Evolutionary conservation across 1,284 basidiomycete species (phyloP).

Genomic region (Sanghuangporus baumii): DNA sequence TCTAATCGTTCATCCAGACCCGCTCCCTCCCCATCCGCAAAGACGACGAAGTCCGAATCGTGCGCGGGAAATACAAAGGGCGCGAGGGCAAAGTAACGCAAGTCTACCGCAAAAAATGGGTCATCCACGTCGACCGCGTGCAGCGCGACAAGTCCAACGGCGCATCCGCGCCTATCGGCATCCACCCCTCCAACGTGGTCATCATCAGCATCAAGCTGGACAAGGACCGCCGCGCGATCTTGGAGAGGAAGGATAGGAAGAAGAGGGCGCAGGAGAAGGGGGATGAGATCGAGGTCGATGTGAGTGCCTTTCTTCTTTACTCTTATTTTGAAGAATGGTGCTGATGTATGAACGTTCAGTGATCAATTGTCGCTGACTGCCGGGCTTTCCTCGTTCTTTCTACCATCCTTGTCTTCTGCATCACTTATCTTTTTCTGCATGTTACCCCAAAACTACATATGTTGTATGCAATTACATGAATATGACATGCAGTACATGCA

Average conservation of each 20-base stretch:
- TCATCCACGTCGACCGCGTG: slow-evolving; percentile 98
- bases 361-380: background rate
- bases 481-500: background rate
- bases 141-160: slow-evolving; percentile 98
- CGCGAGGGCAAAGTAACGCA: slow-evolving; percentile 97
- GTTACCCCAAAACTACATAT: background rate
- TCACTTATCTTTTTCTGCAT: background rate
- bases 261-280: slow-evolving; percentile 49
- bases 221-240: slow-evolving; percentile 79
- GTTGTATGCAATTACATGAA: background rate
- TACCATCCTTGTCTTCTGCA: background rate
- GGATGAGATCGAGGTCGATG: slow-evolving; percentile 58
- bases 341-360: background rate
- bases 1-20: slow-evolving; percentile 41
- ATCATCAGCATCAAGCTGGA: slow-evolving; percentile 90
- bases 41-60: slow-evolving; percentile 97
- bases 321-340: background rate
- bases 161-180: slow-evolving; percentile 87
- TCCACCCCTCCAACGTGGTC: slow-evolving; percentile 97
- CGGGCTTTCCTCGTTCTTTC: background rate
- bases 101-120: slow-evolving; percentile 99
- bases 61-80: slow-evolving; percentile 95
- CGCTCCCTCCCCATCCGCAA: slow-evolving; percentile 96
- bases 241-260: slow-evolving; percentile 75
- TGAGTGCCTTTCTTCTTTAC: slow-evolving; percentile 33